Percentiles rank a stretch among this genome's conserved stretches.
phyloP scores from a whole-genome alignment of 2,329 filamentous ascomycete genomes.

The Penicillium sp. region DNA sequence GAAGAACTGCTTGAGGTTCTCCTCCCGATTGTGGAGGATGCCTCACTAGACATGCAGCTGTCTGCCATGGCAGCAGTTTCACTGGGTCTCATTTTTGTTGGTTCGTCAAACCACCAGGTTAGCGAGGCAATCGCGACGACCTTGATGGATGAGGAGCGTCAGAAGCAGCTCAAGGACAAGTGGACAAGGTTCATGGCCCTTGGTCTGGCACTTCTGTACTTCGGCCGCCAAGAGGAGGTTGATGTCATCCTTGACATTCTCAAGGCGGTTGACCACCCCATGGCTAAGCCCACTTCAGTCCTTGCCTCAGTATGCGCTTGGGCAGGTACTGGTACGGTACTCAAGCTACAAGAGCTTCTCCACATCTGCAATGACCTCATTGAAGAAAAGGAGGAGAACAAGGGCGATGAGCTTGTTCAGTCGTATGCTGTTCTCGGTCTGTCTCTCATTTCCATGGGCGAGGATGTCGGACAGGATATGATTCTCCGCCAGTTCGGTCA shows the following conservation, averaged over 20 bases:
- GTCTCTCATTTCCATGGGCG: slow-evolving; percentile 93
- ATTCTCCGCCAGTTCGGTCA: slow-evolving; percentile 95
- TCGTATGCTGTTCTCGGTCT: slow-evolving; percentile 94
- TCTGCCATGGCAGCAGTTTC: slow-evolving; percentile 94
- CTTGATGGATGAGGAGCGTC: slow-evolving; percentile 87
- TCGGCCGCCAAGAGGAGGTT: slow-evolving; percentile 97
- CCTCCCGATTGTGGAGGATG: slow-evolving; percentile 82
- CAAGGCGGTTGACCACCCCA: slow-evolving; percentile 94
- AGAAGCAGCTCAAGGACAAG: slow-evolving; percentile 90
- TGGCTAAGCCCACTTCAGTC: slow-evolving; percentile 92
- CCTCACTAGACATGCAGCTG: slow-evolving; percentile 84
- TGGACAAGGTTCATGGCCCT: slow-evolving; percentile 97
- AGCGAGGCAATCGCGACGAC: slow-evolving; percentile 90
- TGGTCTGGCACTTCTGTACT: slow-evolving; percentile 88
- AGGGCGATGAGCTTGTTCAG: slow-evolving; percentile 91
- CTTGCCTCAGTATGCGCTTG: slow-evolving; percentile 95
- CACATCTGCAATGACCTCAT: slow-evolving; percentile 98
- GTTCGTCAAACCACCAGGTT: slow-evolving; percentile 85
- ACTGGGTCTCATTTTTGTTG: slow-evolving; percentile 86
- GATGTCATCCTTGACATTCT: slow-evolving; percentile 95
- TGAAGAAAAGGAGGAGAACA: slow-evolving; percentile 90
- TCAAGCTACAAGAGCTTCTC: slow-evolving; percentile 95
- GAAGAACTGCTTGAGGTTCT: slow-evolving; percentile 82
- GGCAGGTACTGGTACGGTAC: slow-evolving; percentile 93
- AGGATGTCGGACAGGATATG: slow-evolving; percentile 98